phyloP scores from a whole-genome alignment of 306 rosid species.

The Carpinus viminea region DNA sequence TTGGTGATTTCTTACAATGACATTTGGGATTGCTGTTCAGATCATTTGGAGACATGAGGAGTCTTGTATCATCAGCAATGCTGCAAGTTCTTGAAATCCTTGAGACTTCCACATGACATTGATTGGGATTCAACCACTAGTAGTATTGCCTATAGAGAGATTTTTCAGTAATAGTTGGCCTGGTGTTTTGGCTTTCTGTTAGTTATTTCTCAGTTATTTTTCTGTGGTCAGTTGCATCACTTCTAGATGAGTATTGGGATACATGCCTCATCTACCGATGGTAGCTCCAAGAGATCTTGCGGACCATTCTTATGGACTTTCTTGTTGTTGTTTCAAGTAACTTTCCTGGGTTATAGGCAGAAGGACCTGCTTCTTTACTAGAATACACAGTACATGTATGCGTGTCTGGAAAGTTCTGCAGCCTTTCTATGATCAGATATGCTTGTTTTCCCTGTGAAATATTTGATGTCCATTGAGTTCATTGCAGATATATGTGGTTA shows the following conservation, averaged over 20 bases:
- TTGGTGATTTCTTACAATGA: background rate
- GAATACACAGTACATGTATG: background rate
- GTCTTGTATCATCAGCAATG: background rate
- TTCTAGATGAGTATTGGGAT: background rate
- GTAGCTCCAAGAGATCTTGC: background rate
- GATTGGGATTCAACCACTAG: background rate
- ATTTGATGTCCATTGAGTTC: background rate
- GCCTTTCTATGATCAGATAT: background rate
- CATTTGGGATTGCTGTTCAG: background rate
- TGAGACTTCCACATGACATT: background rate
- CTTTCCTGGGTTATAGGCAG: background rate
- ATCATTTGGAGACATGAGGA: conserved; percentile 1
- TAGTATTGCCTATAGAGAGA: background rate
- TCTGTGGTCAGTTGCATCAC: background rate
- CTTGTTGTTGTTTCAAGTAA: background rate
- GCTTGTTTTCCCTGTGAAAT: background rate
- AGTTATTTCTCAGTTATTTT: background rate
- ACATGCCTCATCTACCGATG: background rate
- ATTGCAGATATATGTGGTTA: background rate
- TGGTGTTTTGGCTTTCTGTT: background rate
- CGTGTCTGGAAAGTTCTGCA: background rate
- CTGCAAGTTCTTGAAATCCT: background rate
- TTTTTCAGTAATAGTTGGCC: background rate
- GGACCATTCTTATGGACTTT: background rate
- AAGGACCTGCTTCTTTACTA: background rate